These are phyloP conservation scores for Erysimum cheiri DNA, from an alignment of 441 rosid genomes.

Conservation along the genomic window DNA sequence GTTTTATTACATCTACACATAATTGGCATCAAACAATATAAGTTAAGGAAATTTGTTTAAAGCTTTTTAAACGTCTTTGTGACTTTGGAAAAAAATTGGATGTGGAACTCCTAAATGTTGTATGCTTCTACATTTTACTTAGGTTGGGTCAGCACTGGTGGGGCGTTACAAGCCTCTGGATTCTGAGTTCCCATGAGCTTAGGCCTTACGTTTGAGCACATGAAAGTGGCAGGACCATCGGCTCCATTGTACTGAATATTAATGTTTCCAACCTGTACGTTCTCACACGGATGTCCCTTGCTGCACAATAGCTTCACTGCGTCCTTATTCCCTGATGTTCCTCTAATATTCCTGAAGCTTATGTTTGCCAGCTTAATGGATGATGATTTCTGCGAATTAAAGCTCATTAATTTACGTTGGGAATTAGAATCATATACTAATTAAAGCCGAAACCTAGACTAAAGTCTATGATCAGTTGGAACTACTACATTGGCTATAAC, in stretches of 20 bases:
- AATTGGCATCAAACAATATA: conserved; percentile 26
- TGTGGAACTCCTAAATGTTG: neutral
- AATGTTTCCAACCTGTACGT: conserved; percentile 33
- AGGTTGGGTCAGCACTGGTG: neutral
- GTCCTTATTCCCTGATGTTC: conserved; percentile 36
- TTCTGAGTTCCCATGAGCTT: conserved; percentile 29
- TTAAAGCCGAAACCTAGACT: neutral
- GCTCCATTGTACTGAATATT: conserved; percentile 31
- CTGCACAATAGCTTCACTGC: conserved; percentile 39
- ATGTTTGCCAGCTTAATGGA: conserved; percentile 26
- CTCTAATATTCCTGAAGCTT: conserved; percentile 32
- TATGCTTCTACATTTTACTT: neutral
- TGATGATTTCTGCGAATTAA: conserved; percentile 32
- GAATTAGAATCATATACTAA: conserved; percentile 16
- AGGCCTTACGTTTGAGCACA: conserved; percentile 31
- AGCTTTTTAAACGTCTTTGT: neutral
- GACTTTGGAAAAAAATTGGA: neutral
- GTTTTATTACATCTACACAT: neutral
- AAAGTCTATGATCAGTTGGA: neutral
- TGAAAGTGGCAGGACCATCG: conserved; percentile 35
- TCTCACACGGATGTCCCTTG: conserved; percentile 26
- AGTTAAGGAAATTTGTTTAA: neutral
- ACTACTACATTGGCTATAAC: neutral
- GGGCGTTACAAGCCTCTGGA: conserved; percentile 29
- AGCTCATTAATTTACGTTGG: neutral